A percentile compares a stretch with the other conserved stretches of the same genome.
phyloP scores from a whole-genome alignment of 768 basidiomycete species.

The Piloderma croceum region DNA sequence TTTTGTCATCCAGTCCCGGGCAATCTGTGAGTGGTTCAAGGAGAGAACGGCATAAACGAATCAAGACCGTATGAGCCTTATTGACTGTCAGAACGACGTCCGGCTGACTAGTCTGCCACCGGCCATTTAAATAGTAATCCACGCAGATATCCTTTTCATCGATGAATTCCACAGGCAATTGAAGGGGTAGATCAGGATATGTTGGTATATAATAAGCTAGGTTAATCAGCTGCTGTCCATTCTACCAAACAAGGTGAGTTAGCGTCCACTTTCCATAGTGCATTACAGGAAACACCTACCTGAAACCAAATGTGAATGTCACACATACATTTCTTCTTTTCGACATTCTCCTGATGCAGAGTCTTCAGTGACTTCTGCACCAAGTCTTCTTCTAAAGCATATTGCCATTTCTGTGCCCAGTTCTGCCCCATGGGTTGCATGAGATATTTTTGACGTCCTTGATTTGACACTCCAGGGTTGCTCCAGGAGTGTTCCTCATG shows the following conservation, averaged over 20 bases:
- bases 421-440: too few relatives aligned
- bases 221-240: background rate
- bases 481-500: too few relatives aligned
- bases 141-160: background rate
- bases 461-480: too few relatives aligned
- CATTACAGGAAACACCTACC: background rate
- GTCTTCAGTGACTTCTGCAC: background rate
- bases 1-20: background rate
- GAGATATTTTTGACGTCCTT: too few relatives aligned
- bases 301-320: background rate
- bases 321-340: background rate
- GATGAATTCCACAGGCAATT: background rate
- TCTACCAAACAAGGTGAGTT: background rate
- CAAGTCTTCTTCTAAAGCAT: too few relatives aligned
- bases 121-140: background rate
- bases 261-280: background rate
- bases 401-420: too few relatives aligned
- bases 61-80: background rate
- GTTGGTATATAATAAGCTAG: background rate
- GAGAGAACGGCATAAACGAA: background rate
- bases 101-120: background rate
- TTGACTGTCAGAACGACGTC: background rate
- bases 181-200: background rate
- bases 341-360: background rate
- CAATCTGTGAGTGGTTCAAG: background rate